Evolutionary conservation across 2,329 filamentous ascomycete genomes (phyloP), one percentile per base, ranked within the genome.

Genomic region (Fusarium scirpi): DNA sequence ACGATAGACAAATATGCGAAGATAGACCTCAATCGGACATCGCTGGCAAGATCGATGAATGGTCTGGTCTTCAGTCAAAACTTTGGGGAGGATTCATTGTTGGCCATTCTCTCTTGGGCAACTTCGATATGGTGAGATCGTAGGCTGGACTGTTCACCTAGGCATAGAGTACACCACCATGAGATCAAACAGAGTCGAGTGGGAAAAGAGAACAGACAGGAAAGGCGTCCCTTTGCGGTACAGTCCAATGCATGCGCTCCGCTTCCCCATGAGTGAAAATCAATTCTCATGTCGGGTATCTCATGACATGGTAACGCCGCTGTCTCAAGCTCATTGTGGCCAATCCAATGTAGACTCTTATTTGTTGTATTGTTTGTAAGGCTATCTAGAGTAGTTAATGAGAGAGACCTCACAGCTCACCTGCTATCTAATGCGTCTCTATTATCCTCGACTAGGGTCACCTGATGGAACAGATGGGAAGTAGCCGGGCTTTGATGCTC

Each of bases 391-490:
- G 34, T 38, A 38, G 34, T 38, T 38, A 38, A 18, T 38, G 34
- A 16, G 30, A 30, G n/a, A 30, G 27, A 27, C 46, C 12, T 22
- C n/a, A 12, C 18, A 38, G 46, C 27, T 30, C 27, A 48, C 22
- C 46, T 16, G n/a, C 34, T 38, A n/a, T 5, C 34, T 12, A n/a
- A 7, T 38, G 3, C 3, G 18, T 11, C 27, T 38, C 34, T 38
- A 4, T 15, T 3, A 11, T 68, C 32, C 78, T 63, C 71, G 75
- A 65, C 77, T 80, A 1, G 86, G 86, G 10, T 83, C 76, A 43
- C 87, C 87, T 54, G 88, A 92, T 4, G 95, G 95, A 2, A 96
- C 94, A 44, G 92, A 92, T 2, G 96, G 96, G 76, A 98, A 98
- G 63, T 92, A 88, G 27, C 86, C 88, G 3, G 94, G 92, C 76